phyloP scores from a whole-genome alignment of 768 basidiomycete genomes.

The Boletellus ananas region DNA sequence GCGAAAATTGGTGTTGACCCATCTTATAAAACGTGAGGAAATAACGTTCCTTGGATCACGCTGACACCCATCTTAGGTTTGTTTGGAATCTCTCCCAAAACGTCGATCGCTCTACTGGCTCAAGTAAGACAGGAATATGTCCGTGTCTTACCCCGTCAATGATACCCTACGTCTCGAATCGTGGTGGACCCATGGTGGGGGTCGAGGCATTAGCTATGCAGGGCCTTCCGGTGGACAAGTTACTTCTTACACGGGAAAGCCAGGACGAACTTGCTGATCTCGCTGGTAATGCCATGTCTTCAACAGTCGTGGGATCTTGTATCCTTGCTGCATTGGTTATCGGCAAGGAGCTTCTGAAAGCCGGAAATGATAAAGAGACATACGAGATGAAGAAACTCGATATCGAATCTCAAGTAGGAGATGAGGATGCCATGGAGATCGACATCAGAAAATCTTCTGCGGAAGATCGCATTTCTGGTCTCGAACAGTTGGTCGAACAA shows the following conservation, averaged over 20 bases:
- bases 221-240: slow-evolving; percentile 88
- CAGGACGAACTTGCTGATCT: slow-evolving; percentile 93
- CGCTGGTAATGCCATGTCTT: slow-evolving; percentile 97
- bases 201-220: slow-evolving; percentile 92
- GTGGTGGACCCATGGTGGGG: slow-evolving; percentile 94
- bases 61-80: slow-evolving; percentile 42
- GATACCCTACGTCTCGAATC: slow-evolving; percentile 95
- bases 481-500: slow-evolving; percentile 58
- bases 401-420: slow-evolving; percentile 24
- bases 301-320: slow-evolving; percentile 90
- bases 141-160: slow-evolving; percentile 94
- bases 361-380: slow-evolving; percentile 58
- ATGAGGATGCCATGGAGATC: slow-evolving; percentile 46
- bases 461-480: slow-evolving; percentile 63
- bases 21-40: slow-evolving; percentile 78
- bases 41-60: background rate
- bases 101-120: slow-evolving; percentile 86
- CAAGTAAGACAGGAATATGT: slow-evolving; percentile 77
- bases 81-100: slow-evolving; percentile 98
- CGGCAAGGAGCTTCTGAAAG: slow-evolving; percentile 61
- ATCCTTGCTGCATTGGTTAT: slow-evolving; percentile 79
- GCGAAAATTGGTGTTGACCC: slow-evolving; percentile 80
- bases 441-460: slow-evolving; percentile 33
- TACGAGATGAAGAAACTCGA: slow-evolving; percentile 63
- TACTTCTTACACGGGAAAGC: slow-evolving; percentile 87